Base-by-base conservation (phyloP, 1,284 basidiomycete genomes). In the Laetiporus sulphureus region DNA sequence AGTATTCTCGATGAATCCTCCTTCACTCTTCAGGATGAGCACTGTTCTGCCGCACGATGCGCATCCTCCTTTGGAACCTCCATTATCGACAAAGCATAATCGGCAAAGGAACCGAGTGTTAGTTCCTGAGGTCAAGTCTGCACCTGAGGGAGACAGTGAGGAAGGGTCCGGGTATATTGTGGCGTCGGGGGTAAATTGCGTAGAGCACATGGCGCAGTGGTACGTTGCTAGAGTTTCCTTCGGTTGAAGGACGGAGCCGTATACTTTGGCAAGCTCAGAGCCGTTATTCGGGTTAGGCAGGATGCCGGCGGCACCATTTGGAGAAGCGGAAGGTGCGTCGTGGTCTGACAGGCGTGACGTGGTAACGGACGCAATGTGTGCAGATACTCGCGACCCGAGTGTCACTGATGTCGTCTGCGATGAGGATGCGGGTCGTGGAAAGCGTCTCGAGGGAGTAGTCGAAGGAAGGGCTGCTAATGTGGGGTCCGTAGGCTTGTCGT, bases 81-180 rank as follows among this genome's bases (percentile, higher is more conserved):
- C 86, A 47, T 79, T 79, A 15, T 60, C 50, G 15, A 71, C 66
- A 54, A 86, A 90, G 59, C 86, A 90, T 24, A 72, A 62, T 22
- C 77, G 74, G 59, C 86, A 90, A 15, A 88, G 65, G 57, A 86
- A 90, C 2, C 73, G 71, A 10, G 66, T 55, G 27, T 55, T 68
- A 12, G 67, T 60, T 30, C 57, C 51, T 7, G 65, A 58, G 13
- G 62, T 48, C 13, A 49, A 45, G 19, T 47, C 45, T 7, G 37
- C 16, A 16, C 42, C 49, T 5, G 47, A 43, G 2, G 38, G 32
- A 10, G 32, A 41, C 23, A 64, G 52, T 24, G 65, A 56, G 25
- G 67, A 64, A 21, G 82, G 84, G 51, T 87, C 79, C 1, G 87
- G 87, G 55, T 87, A 90, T 47, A 90, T 85, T 23, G 86, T 89